These are phyloP conservation scores for Borovskyia barvae DNA, from an alignment of 208 protist genomes.

Conservation along the genomic window DNA sequence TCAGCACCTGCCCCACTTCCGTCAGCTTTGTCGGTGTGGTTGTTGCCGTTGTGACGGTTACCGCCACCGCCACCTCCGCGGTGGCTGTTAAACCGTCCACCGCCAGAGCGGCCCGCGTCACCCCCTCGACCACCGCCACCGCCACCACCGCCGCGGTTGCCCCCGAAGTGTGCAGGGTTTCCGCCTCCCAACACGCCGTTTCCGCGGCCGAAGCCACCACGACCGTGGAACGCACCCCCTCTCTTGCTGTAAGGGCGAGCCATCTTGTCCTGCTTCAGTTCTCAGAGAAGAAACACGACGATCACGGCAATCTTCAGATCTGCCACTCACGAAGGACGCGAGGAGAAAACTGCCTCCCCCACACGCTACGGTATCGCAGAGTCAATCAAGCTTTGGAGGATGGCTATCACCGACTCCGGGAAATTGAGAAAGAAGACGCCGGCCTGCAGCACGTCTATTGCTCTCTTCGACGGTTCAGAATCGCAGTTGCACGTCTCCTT, in stretches of 20 bases:
- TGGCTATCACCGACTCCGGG: no score
- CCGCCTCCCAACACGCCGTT: not conserved
- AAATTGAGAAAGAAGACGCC: no score
- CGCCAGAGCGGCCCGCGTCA: constrained; percentile 9
- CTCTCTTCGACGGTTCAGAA: no score
- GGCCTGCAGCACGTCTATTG: no score
- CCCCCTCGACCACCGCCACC: constrained; percentile 14
- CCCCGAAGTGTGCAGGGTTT: not conserved
- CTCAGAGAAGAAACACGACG: no score
- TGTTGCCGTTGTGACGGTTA: constrained; percentile 24
- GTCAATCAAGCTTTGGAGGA: no score
- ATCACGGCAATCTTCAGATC: no score
- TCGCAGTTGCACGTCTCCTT: no score
- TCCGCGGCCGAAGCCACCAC: constrained; percentile 17
- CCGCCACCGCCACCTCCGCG: constrained; percentile 17
- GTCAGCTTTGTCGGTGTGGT: constrained; percentile 29
- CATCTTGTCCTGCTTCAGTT: constrained; percentile 28
- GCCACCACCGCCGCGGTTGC: constrained; percentile 5
- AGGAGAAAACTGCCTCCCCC: no score
- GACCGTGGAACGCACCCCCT: constrained; percentile 7
- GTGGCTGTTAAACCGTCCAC: constrained; percentile 21
- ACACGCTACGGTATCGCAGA: no score
- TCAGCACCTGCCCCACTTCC: constrained; percentile 33
- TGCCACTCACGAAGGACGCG: no score
- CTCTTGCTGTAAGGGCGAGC: constrained; percentile 63